These are phyloP conservation scores for Chlamydomonas asymmetrica DNA, from an alignment of 139 green algal species.

Conservation along the genomic window DNA sequence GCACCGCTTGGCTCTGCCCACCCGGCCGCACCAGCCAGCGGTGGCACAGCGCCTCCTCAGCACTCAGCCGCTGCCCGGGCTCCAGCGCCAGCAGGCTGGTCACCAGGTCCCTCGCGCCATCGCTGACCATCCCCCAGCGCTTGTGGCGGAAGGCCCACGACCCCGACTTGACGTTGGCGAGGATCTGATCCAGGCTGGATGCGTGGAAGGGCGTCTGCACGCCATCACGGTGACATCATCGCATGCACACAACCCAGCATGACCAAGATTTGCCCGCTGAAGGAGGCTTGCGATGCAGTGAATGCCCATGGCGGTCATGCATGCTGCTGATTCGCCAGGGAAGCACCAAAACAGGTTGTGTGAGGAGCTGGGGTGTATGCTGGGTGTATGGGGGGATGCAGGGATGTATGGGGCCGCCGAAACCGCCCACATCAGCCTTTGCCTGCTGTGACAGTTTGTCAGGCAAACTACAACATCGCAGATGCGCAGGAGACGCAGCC, in stretches of 20 bases:
- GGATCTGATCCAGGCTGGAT: slow-evolving; percentile 17
- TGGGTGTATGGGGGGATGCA: no score
- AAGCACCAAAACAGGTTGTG: background rate
- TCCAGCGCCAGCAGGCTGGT: slow-evolving; percentile 13
- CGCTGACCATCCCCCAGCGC: slow-evolving; percentile 30
- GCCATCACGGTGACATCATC: no score
- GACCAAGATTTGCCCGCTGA: no score
- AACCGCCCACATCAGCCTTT: no score
- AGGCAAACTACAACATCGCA: no score
- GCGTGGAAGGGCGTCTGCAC: slow-evolving; percentile 44
- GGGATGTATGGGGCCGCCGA: no score
- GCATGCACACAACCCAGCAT: no score
- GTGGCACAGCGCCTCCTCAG: slow-evolving; percentile 16
- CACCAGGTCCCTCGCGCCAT: slow-evolving; percentile 36
- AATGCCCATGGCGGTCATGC: no score
- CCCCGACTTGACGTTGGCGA: slow-evolving; percentile 30
- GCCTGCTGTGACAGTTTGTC: no score
- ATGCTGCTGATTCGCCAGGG: background rate
- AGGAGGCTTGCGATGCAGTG: background rate
- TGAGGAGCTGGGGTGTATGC: no score
- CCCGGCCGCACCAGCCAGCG: slow-evolving; percentile 15
- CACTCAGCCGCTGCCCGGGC: slow-evolving; percentile 10
- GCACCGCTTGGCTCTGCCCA: slow-evolving; percentile 13
- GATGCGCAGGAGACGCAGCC: no score
- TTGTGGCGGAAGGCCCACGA: slow-evolving; percentile 29